Evolutionary conservation across 2,329 filamentous ascomycete genomes (phyloP), one percentile per base, ranked within the genome.

Genomic region (Coniochaeta prunicola): DNA sequence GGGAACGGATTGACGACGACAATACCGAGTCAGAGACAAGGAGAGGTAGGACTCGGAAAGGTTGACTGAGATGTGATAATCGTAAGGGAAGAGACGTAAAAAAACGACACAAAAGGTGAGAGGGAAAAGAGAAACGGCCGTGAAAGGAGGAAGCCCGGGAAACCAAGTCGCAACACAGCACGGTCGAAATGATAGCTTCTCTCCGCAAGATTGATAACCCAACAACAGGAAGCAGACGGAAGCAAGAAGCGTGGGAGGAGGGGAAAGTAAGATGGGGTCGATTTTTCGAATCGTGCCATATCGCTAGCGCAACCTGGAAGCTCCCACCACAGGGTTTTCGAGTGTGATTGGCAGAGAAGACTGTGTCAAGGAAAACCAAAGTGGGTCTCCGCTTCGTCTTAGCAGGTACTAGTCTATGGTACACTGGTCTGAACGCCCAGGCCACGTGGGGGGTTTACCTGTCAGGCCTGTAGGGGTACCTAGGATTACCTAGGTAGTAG

Each of bases 111-210:
- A 67, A 66, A 70, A 70, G 66, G 62, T 72, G 64, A 68, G 71
- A 63, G 67, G 71, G 68, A 66, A 70, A 73, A 74, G 71, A 72
- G 72, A 75, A 73, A 74, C 69, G 70, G 70, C 71, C 72, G 71
- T 72, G 62, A 71, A 73, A 67, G 67, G 73, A 69, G 68, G 71
- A 68, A 69, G 69, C 70, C 69, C 33, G 73, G 69, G 61, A 62
- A 64, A 67, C 67, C n/a, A n/a, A 70, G 69, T 72, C 69, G 66
- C 71, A 70, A 70, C 73, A 69, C 71, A 69, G 62, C 68, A 69
- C 71, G 70, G 67, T 68, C 68, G 69, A 70, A 68, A 68, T 64
- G 68, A 55, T 33, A 55, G 53, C 53, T 69, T 67, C 66, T 69
- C 66, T 69, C 67, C 70, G 69, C 64, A 61, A 58, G 67, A 66